phyloP scores from a whole-genome alignment of 106 monocot genomes.

The Dendrobium chrysotoxum region DNA sequence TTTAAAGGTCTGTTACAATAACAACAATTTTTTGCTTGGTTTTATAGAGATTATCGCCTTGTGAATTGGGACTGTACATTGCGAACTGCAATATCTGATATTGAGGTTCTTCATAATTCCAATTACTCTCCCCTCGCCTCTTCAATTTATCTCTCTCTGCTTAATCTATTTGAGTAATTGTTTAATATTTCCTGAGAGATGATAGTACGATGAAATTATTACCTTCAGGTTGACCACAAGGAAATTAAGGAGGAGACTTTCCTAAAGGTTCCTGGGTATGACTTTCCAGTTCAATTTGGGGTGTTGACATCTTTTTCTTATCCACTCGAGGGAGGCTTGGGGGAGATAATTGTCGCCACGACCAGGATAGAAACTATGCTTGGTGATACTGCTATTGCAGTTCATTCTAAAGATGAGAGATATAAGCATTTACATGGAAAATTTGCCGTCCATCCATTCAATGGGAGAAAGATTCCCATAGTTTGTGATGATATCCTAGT shows the following conservation, averaged over 20 bases:
- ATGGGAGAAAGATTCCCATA: conserved; percentile 75
- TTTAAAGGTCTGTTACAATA: neutral
- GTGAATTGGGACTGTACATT: conserved; percentile 99
- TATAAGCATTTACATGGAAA: conserved; percentile 84
- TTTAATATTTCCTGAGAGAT: neutral
- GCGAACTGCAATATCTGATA: conserved; percentile 93
- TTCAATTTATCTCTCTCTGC: neutral
- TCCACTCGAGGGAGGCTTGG: conserved; percentile 73
- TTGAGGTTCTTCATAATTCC: conserved; percentile 50
- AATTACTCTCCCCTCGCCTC: too few relatives aligned
- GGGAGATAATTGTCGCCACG: conserved; percentile 91
- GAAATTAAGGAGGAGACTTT: conserved; percentile 81
- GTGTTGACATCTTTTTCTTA: conserved; percentile 84
- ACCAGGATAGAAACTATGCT: conserved; percentile 98
- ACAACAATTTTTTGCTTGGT: neutral
- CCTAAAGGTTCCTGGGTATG: conserved; percentile 75
- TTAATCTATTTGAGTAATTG: neutral
- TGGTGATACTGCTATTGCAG: conserved; percentile 95
- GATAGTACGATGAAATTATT: neutral
- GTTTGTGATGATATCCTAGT: conserved; percentile 80
- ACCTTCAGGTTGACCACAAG: conserved; percentile 68
- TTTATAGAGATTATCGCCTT: conserved; percentile 75
- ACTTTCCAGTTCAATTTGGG: conserved; percentile 65
- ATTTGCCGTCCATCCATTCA: conserved; percentile 91
- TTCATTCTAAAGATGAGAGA: conserved; percentile 77